A percentile compares a stretch with the other conserved stretches of the same genome.
Conservation (phyloP, 768 basidiomycete species). For the Serpula lacrymans region DNA sequence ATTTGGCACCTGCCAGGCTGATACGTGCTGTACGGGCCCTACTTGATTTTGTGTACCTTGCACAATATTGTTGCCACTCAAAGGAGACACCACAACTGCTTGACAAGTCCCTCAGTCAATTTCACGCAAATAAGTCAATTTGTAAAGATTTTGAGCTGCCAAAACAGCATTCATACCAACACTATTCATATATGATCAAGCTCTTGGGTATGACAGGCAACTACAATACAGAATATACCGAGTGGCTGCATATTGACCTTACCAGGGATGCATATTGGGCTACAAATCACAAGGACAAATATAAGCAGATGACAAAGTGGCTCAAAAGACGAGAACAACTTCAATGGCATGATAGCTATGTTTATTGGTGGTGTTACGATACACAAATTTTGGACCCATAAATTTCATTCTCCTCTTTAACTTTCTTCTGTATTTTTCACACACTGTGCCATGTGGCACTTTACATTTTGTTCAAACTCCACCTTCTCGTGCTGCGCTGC, state of each 20-base stretch:
- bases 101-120: conserved; percentile 21
- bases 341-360: conserved; percentile 16
- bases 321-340: conserved; percentile 32
- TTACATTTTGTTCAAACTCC: too few species aligned
- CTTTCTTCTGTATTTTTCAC: too few species aligned
- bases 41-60: conserved; percentile 38
- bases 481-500: too few species aligned
- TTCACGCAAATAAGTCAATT: conserved; percentile 35
- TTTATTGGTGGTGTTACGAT: conserved; percentile 25
- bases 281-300: conserved; percentile 35
- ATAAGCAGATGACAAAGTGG: conserved; percentile 37
- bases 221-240: conserved; percentile 38
- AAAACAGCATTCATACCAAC: conserved; percentile 36
- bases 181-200: conserved; percentile 31
- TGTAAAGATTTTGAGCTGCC: conserved; percentile 37
- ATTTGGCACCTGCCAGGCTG: conserved; percentile 3
- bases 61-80: conserved; percentile 32
- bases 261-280: conserved; percentile 35
- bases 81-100: conserved; percentile 25
- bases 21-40: conserved; percentile 21
- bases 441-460: too few species aligned
- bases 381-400: too few species aligned
- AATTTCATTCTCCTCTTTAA: too few species aligned
- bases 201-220: conserved; percentile 35
- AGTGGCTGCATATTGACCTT: conserved; percentile 35